These are phyloP conservation scores for Candida ponderosae DNA, from an alignment of 805 yeast species.

Conservation along the genomic window DNA sequence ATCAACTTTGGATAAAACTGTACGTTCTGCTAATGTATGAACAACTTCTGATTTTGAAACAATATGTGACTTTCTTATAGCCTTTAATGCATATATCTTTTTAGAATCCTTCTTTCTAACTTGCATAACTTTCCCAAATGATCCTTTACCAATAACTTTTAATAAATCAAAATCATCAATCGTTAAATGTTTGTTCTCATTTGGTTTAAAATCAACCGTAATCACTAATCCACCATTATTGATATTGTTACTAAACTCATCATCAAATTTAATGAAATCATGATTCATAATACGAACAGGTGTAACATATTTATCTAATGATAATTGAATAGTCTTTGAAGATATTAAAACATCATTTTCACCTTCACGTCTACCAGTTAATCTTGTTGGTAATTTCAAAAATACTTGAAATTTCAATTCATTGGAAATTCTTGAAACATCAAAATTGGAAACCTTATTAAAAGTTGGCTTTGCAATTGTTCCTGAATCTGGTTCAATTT, in stretches of 20 bases:
- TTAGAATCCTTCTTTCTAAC: slow-evolving; percentile 93
- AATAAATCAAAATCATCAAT: slow-evolving; percentile 90
- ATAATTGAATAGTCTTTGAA: slow-evolving; percentile 54
- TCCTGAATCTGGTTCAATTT: slow-evolving; percentile 82
- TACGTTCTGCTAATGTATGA: slow-evolving; percentile 93
- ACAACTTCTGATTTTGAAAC: slow-evolving; percentile 92
- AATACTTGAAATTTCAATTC: slow-evolving; percentile 71
- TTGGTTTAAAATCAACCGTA: slow-evolving; percentile 63
- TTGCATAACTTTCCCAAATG: slow-evolving; percentile 98
- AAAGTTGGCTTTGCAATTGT: slow-evolving; percentile 72
- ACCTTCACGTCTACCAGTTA: slow-evolving; percentile 29
- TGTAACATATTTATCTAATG: slow-evolving; percentile 40
- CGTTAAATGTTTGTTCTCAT: slow-evolving; percentile 57
- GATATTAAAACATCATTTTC: slow-evolving; percentile 70
- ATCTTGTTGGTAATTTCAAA: slow-evolving; percentile 64
- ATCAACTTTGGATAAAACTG: slow-evolving; percentile 86
- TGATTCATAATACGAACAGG: slow-evolving; percentile 60
- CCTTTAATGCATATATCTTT: slow-evolving; percentile 90
- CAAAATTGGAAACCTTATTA: slow-evolving; percentile 87
- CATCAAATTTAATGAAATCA: slow-evolving; percentile 37
- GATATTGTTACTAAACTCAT: slow-evolving; percentile 15
- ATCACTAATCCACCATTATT: slow-evolving; percentile 47
- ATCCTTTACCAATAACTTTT: slow-evolving; percentile 96
- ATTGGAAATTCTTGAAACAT: slow-evolving; percentile 60
- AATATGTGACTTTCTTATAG: slow-evolving; percentile 89